Conservation (phyloP, 2,329 filamentous ascomycete genomes). For the Apiospora koreana region DNA sequence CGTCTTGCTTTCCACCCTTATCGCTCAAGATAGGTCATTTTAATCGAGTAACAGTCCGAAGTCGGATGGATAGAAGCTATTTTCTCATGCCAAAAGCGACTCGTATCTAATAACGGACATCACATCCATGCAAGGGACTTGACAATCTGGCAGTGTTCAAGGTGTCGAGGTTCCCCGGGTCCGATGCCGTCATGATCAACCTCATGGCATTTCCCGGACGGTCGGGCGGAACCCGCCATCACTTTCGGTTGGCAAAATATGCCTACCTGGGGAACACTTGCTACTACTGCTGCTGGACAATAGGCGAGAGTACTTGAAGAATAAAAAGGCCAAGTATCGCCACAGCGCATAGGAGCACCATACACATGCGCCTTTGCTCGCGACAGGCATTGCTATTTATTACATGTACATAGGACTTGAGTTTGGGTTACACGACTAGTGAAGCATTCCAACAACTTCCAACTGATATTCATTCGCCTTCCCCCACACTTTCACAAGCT, state of each 20-base stretch:
- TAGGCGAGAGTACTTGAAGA: neutral
- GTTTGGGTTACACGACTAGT: neutral
- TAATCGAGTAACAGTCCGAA: neutral
- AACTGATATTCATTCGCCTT: neutral
- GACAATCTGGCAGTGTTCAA: neutral
- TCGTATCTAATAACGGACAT: neutral
- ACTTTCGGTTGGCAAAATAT: neutral
- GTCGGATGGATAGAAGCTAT: neutral
- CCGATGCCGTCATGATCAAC: conserved; percentile 6
- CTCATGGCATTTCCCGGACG: neutral
- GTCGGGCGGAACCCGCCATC: conserved; percentile 1
- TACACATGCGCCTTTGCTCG: neutral
- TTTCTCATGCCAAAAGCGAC: neutral
- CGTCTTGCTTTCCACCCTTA: neutral
- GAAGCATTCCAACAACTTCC: neutral
- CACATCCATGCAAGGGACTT: neutral
- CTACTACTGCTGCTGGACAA: neutral
- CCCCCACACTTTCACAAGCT: conserved; percentile 13
- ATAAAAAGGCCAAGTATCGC: neutral
- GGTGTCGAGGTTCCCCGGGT: neutral
- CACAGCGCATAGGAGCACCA: neutral
- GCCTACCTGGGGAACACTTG: neutral
- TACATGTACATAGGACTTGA: neutral
- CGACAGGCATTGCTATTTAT: neutral
- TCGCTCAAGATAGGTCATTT: neutral